Percentiles rank a stretch among this genome's conserved stretches.
Evolutionary conservation across 2,329 filamentous ascomycete genomes (phyloP).

Genomic region (Botrytis medusae): DNA sequence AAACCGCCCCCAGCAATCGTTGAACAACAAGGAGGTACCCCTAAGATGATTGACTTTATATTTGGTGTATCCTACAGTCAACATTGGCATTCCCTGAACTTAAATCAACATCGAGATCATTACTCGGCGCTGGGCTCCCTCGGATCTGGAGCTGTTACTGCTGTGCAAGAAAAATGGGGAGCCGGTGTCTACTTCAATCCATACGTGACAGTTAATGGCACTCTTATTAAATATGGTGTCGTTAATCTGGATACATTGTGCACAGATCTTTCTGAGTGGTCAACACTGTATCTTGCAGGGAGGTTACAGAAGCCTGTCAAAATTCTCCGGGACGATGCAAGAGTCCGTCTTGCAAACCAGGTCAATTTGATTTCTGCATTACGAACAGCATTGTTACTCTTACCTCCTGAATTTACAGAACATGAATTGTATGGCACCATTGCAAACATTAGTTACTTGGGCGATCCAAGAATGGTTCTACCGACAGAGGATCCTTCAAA

Average conservation of each 20-base stretch:
- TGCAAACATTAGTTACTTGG: conserved; percentile 87
- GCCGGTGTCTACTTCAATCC: conserved; percentile 98
- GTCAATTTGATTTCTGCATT: conserved; percentile 91
- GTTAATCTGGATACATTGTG: conserved; percentile 91
- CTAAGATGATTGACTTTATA: conserved; percentile 98
- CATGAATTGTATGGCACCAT: conserved; percentile 87
- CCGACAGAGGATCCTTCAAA: conserved; percentile 90
- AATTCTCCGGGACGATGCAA: conserved; percentile 90
- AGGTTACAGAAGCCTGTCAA: conserved; percentile 97
- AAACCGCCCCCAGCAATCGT: conserved; percentile 77
- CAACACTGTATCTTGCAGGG: conserved; percentile 93
- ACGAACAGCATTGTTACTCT: conserved; percentile 81
- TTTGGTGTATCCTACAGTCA: conserved; percentile 93
- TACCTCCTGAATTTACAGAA: conserved; percentile 83
- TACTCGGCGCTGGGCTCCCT: conserved; percentile 84
- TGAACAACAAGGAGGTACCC: conserved; percentile 80
- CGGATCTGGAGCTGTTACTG: conserved; percentile 80
- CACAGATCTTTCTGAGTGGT: conserved; percentile 83
- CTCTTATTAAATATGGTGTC: conserved; percentile 96
- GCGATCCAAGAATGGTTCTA: conserved; percentile 92
- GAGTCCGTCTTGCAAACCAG: conserved; percentile 90
- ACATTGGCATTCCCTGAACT: conserved; percentile 94
- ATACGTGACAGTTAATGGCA: conserved; percentile 90
- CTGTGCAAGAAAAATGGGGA: conserved; percentile 83
- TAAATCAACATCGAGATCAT: conserved; percentile 84